phyloP scores from a whole-genome alignment of 208 protist genomes.

The Balamuthia mandrillaris region DNA sequence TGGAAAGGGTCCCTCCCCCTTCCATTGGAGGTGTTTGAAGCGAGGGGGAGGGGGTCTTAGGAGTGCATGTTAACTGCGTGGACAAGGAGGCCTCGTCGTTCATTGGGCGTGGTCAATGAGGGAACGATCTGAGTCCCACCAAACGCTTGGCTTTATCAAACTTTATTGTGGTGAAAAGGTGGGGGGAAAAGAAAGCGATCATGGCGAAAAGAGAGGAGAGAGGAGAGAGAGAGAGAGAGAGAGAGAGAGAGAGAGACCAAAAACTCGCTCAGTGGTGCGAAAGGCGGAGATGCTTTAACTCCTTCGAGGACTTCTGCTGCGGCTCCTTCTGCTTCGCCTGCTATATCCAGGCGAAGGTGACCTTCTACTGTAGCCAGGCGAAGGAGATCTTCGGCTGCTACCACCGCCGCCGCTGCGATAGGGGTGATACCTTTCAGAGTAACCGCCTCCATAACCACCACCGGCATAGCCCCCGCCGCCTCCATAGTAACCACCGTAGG shows the following conservation, averaged over 20 bases:
- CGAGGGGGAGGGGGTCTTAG: no score
- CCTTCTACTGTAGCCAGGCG: neutral
- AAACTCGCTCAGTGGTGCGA: neutral
- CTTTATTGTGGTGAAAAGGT: no score
- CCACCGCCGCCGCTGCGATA: neutral
- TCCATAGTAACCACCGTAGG: neutral
- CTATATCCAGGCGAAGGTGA: no score
- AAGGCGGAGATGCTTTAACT: neutral
- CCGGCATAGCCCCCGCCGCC: neutral
- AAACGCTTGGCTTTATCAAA: no score
- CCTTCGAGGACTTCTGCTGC: neutral
- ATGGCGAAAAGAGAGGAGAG: neutral
- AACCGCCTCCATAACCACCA: neutral
- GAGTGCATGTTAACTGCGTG: no score
- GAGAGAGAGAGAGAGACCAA: neutral
- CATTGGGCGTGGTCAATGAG: no score
- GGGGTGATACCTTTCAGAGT: neutral
- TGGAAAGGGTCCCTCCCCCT: no score
- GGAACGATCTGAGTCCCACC: no score
- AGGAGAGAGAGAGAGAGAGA: neutral
- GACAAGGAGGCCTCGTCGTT: no score
- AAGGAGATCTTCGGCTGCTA: neutral
- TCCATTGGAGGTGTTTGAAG: no score
- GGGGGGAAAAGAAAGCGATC: no score
- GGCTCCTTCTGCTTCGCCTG: neutral